Evolutionary conservation across 83 land plant genomes (phyloP).

Genomic region (Thuja plicata): DNA sequence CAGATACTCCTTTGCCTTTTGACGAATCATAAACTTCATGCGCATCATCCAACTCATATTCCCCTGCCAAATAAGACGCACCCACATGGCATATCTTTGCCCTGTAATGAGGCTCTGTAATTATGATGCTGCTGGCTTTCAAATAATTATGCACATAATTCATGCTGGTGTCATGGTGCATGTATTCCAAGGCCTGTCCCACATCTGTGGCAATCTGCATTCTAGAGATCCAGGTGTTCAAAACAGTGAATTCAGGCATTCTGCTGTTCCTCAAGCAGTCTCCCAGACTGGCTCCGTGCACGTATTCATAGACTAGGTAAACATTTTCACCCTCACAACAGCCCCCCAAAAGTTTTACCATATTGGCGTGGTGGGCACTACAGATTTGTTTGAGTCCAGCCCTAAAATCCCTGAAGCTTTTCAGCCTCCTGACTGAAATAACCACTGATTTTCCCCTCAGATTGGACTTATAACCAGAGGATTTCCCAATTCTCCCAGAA

Average conservation of each 20-base stretch:
- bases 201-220: constrained; percentile 76
- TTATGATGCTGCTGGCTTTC: constrained; percentile 56
- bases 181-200: constrained; percentile 82
- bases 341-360: constrained; percentile 68
- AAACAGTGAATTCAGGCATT: constrained; percentile 60
- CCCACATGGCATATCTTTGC: constrained; percentile 83
- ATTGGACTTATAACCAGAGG: constrained; percentile 48
- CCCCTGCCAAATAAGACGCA: constrained; percentile 68
- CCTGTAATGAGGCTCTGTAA: constrained; percentile 43
- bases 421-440: constrained; percentile 38
- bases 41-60: constrained; percentile 8
- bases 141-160: constrained; percentile 70
- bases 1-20: background rate
- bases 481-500: constrained; percentile 28
- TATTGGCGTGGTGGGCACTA: constrained; percentile 55
- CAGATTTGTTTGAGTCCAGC: constrained; percentile 41
- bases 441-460: constrained; percentile 36
- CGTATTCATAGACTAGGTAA: constrained; percentile 74
- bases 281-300: constrained; percentile 56
- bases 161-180: constrained; percentile 56
- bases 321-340: constrained; percentile 48
- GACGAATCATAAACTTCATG: background rate
- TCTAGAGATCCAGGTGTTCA: constrained; percentile 64
- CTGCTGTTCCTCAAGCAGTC: constrained; percentile 54
- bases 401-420: constrained; percentile 33